Evolutionary conservation across 1,284 basidiomycete species (phyloP).

Genomic region (Ustilago crameri): DNA sequence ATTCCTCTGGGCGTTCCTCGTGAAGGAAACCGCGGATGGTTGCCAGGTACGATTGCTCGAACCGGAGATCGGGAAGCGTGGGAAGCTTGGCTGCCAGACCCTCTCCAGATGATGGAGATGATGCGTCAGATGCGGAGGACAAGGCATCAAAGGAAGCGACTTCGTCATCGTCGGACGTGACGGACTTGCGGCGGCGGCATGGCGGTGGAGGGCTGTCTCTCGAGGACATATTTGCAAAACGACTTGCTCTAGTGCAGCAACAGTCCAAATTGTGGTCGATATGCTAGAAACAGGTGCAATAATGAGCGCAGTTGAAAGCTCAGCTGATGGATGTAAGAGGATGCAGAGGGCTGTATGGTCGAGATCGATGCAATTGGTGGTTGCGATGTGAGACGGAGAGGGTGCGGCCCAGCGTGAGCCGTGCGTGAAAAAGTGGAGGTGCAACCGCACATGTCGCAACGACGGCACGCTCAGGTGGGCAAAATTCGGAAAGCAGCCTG

Average conservation of each 20-base stretch:
- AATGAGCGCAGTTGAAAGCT: too few relatives aligned
- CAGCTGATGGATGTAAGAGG: too few relatives aligned
- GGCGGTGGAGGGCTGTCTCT: neutral
- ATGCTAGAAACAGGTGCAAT: too few relatives aligned
- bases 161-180: conserved; percentile 3
- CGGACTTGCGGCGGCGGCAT: neutral
- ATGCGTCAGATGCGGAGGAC: conserved; percentile 4
- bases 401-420: neutral
- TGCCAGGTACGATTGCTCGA: conserved; percentile 61
- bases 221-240: conserved; percentile 4
- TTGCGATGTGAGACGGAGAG: neutral
- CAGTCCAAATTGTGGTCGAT: too few relatives aligned
- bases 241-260: neutral
- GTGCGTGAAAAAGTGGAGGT: neutral
- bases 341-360: too few relatives aligned
- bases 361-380: too few relatives aligned
- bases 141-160: conserved; percentile 13
- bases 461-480: too few relatives aligned
- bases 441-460: too few relatives aligned
- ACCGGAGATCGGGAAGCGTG: conserved; percentile 57
- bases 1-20: conserved; percentile 20
- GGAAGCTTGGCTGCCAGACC: conserved; percentile 16
- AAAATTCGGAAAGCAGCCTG: too few relatives aligned
- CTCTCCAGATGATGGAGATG: conserved; percentile 7
- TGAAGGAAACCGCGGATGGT: conserved; percentile 56